Base-by-base conservation (phyloP, 352 stramenopile genomes). In the Phytopythium aichiense region DNA sequence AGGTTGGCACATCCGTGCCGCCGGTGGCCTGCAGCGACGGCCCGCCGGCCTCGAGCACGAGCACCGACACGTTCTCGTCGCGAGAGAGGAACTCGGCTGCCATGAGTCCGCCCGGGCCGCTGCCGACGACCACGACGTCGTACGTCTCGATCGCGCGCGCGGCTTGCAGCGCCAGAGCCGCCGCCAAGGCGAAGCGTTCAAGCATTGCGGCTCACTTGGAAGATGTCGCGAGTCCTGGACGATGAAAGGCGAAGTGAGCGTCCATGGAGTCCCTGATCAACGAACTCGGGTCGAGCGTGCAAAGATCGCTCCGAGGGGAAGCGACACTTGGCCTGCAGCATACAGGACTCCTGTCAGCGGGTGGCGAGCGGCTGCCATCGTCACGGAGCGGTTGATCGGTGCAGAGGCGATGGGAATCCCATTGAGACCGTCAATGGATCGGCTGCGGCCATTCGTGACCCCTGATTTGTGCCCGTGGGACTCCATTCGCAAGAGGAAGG, bases 101-200 rank as follows among this genome's bases (percentile, higher is more conserved):
- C 12, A 85, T 69, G 35, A 88, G 66, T 1, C 77, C 81, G n/a
- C 75, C 79, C 16, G 79, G 79, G 1, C 79, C 79, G 38, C 68
- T 81, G 38, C 81, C 79, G 33, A 91, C 63, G 48, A 89, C 63
- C 49, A 89, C 69, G 30, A 87, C 77, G 42, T 89, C 74, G 69
- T 79, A 61, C 51, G 16, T 66, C 65, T 12, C 45, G 22, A 46
- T 43, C 53, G 6, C 11, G 5, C 0, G 30, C 8, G 35, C 22
- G 31, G n/a, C 7, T 7, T 58, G 31, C 5, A 58, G 33, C 35
- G n/a, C n/a, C n/a, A 49, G 12, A 15, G 16, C n/a, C n/a, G 53
- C 35, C 22, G 12, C 31, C 4, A 59, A 38, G 0, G 37, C 53
- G 2, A 49, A 37, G 12, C 53, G n/a, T 23, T 23, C 37, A 4